Conservation (phyloP, 768 basidiomycete genomes). For the Trametes villosa region DNA sequence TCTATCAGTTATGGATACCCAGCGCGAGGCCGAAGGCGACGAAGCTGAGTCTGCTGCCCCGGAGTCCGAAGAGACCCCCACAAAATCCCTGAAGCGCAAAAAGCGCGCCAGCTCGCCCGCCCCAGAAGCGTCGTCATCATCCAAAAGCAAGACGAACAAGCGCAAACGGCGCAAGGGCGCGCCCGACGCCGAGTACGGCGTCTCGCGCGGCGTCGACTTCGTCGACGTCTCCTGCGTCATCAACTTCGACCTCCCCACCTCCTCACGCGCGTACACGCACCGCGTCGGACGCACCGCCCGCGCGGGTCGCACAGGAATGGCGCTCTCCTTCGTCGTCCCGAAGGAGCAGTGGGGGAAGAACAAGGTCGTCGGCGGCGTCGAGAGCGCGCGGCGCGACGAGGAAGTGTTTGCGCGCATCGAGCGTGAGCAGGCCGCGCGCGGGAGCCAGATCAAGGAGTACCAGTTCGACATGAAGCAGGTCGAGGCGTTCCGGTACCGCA, state of each 20-base stretch:
- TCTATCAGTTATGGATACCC: constrained; percentile 56
- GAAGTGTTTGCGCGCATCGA: constrained; percentile 76
- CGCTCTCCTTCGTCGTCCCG: constrained; percentile 87
- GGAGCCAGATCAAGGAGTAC: constrained; percentile 79
- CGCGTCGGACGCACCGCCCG: constrained; percentile 96
- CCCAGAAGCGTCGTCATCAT: constrained; percentile 28
- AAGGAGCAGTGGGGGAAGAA: constrained; percentile 70
- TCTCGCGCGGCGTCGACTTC: constrained; percentile 96
- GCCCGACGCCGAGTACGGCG: constrained; percentile 81
- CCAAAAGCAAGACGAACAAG: constrained; percentile 48
- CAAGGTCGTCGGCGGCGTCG: constrained; percentile 70
- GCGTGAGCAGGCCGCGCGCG: constrained; percentile 65
- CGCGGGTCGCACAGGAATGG: constrained; percentile 91
- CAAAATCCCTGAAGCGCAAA: constrained; percentile 58
- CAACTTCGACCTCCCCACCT: constrained; percentile 96
- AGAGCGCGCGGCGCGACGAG: constrained; percentile 78
- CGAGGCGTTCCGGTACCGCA: constrained; percentile 95
- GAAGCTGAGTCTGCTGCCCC: constrained; percentile 33
- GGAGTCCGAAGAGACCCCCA: constrained; percentile 29
- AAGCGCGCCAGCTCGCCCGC: constrained; percentile 48
- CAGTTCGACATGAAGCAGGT: constrained; percentile 95
- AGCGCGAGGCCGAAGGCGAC: constrained; percentile 40
- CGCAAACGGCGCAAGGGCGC: constrained; percentile 49
- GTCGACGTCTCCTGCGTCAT: constrained; percentile 95
- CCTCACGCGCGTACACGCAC: constrained; percentile 89